Percentiles rank a stretch among this genome's conserved stretches.
phyloP scores from a whole-genome alignment of 2,329 filamentous ascomycete species.

The Alternaria incomplexa region DNA sequence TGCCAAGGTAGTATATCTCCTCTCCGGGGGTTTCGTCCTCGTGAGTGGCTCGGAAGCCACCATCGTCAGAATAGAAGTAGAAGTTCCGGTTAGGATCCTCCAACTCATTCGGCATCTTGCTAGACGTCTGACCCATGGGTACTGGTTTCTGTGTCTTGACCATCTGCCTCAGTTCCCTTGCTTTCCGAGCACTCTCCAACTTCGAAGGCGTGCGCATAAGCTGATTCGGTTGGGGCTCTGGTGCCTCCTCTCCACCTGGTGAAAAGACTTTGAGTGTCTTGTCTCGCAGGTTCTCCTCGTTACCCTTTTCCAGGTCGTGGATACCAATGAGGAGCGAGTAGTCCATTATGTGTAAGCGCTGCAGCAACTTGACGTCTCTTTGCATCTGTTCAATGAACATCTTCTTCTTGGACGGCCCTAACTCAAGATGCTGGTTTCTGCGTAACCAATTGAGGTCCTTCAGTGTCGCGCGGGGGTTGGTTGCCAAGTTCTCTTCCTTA shows the following conservation, averaged over 20 bases:
- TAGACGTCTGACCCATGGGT: conserved; percentile 83
- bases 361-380: conserved; percentile 83
- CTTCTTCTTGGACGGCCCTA: conserved; percentile 86
- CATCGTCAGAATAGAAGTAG: conserved; percentile 92
- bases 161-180: conserved; percentile 86
- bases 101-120: conserved; percentile 89
- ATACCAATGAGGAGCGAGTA: conserved; percentile 95
- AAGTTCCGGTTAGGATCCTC: conserved; percentile 70
- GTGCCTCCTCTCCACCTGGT: conserved; percentile 71
- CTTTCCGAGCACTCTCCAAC: conserved; percentile 88
- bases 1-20: conserved; percentile 96
- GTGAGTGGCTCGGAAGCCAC: conserved; percentile 90
- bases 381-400: conserved; percentile 89
- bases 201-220: conserved; percentile 92
- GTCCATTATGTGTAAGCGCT: conserved; percentile 95
- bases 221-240: conserved; percentile 63
- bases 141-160: conserved; percentile 92
- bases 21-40: conserved; percentile 84
- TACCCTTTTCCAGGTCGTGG: conserved; percentile 87
- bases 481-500: conserved; percentile 82
- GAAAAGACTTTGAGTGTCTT: conserved; percentile 95
- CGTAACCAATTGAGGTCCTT: conserved; percentile 98
- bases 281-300: conserved; percentile 88
- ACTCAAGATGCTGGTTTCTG: conserved; percentile 81
- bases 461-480: conserved; percentile 89